Evolutionary conservation across 805 yeast species (phyloP), one percentile per base, ranked within the genome.

Genomic region (Candida piceae): DNA sequence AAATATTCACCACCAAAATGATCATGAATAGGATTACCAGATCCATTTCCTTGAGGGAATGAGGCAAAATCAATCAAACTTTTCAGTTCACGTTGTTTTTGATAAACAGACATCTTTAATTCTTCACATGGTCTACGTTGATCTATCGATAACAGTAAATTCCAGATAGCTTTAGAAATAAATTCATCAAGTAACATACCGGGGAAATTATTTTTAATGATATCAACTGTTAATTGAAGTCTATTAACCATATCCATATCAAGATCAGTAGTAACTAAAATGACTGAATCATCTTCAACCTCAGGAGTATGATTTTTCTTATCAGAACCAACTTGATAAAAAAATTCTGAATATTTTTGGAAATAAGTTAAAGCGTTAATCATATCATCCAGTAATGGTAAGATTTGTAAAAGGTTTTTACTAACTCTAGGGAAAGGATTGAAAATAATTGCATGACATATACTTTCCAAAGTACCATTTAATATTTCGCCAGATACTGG

Each of bases 361-460:
- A 80, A 69, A 36, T 62, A 63, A 17, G 58, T 63, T 38, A 79
- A 49, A 9, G 70, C 69, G 3, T 57, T 50, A 22, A 60, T 60
- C 26, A 76, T 61, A 42, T 72, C 72, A 22, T 71, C 76, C 38
- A 76, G 57, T 33, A 80, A 49, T 0, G 86, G 86, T 18, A 80
- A 48, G n/a, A 76, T 62, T 28, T 71, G 52, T 13, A 77, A 54
- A n/a, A 73, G 56, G 37, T 70, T 71, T 19, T 53, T 59, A 13
- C 68, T 62, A 16, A 66, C 58, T 30, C 48, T 36, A 16, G 42
- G 48, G 15, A 64, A 52, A 4, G 74, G 69, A 40, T 70, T 70
- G 55, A 79, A 80, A 12, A 87, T 55, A 18, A 85, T 64, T 3
- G 84, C 73, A 60, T 89, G 97, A 38, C 89, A 76, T 25, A 88